phyloP scores from a whole-genome alignment of 2,329 filamentous ascomycete species.

The Eurotiales sp. region DNA sequence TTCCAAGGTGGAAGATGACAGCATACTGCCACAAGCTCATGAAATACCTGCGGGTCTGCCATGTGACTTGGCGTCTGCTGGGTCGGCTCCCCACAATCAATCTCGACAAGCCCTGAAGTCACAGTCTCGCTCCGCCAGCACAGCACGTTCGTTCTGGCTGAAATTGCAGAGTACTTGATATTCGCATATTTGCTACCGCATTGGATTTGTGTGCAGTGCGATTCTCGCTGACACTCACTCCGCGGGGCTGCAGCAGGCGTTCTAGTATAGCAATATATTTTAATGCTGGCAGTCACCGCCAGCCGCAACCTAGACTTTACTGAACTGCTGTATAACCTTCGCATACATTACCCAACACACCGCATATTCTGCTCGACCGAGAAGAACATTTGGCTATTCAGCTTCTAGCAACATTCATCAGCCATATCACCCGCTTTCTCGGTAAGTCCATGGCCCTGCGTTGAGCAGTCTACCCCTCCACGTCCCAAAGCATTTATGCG shows the following conservation, averaged over 20 bases:
- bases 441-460: background rate
- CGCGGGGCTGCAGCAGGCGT: no score
- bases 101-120: background rate
- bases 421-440: background rate
- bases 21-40: no score
- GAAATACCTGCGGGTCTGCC: constrained; percentile 1
- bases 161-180: no score
- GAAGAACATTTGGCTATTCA: background rate
- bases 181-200: no score
- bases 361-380: background rate
- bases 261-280: background rate
- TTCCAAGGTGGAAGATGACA: constrained; percentile 6
- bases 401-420: background rate
- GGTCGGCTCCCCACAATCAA: constrained; percentile 14
- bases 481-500: no score
- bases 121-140: no score
- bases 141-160: background rate
- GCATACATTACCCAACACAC: background rate
- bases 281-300: background rate
- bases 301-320: background rate
- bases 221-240: no score
- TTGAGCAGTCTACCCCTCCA: background rate
- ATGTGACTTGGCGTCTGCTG: constrained; percentile 32
- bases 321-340: background rate
- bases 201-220: no score